These are phyloP conservation scores for Botrytis fabae DNA, from an alignment of 2,329 filamentous ascomycete genomes.

Conservation along the genomic window DNA sequence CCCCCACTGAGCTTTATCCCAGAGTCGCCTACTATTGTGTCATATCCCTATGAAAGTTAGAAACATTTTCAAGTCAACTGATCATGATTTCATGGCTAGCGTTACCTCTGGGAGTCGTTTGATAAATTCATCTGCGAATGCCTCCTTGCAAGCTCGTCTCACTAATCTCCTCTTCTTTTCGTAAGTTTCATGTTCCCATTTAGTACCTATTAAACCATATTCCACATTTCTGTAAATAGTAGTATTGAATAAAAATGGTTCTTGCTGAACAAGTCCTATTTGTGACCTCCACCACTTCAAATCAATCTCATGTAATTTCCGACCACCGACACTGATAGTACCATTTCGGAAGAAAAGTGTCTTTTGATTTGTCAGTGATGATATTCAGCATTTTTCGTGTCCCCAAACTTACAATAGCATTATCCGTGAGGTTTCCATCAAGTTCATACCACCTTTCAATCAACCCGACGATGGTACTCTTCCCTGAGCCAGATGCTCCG, in stretches of 20 bases:
- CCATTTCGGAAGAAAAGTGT: constrained; percentile 34
- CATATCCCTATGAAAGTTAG: constrained; percentile 53
- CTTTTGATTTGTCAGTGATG: constrained; percentile 19
- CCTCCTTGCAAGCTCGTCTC: constrained; percentile 52
- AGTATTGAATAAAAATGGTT: constrained; percentile 54
- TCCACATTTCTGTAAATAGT: constrained; percentile 43
- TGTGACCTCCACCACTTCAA: constrained; percentile 45
- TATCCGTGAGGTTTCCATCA: constrained; percentile 41
- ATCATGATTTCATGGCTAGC: not conserved
- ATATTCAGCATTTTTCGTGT: not conserved
- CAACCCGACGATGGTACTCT: constrained; percentile 71
- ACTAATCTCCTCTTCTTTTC: constrained; percentile 29
- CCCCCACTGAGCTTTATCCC: constrained; percentile 79
- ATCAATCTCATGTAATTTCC: constrained; percentile 27
- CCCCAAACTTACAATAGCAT: constrained; percentile 30
- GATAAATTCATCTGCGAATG: constrained; percentile 59
- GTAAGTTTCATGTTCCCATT: constrained; percentile 26
- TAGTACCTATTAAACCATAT: constrained; percentile 31
- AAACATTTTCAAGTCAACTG: not conserved
- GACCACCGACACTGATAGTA: constrained; percentile 28
- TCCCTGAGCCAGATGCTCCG: constrained; percentile 70
- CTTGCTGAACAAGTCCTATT: constrained; percentile 56
- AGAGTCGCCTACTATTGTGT: constrained; percentile 71
- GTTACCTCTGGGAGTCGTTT: constrained; percentile 48
- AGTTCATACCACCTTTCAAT: constrained; percentile 72